These are phyloP conservation scores for Panicum hallii DNA, from an alignment of 202 grass and related monocot species.

Conservation along the genomic window DNA sequence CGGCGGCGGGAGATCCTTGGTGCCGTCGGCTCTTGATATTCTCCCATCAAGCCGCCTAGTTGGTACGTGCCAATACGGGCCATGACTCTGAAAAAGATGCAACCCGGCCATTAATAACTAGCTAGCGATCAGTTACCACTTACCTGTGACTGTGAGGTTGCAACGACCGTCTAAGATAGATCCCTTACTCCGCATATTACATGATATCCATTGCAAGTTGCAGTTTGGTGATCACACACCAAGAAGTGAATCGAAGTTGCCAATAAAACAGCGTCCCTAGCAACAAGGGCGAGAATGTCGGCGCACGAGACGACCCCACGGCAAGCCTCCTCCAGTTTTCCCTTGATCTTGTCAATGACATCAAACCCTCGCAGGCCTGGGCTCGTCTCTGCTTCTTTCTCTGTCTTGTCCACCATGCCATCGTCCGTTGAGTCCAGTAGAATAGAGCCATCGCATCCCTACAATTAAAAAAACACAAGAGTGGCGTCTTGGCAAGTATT, in stretches of 20 bases:
- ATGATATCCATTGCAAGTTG: too few relatives aligned
- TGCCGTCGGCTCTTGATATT: neutral
- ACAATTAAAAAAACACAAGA: neutral
- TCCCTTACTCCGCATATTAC: too few relatives aligned
- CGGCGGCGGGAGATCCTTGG: neutral
- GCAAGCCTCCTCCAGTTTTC: neutral
- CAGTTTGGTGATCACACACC: too few relatives aligned
- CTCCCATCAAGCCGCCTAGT: neutral
- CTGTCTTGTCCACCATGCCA: neutral
- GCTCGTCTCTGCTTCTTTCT: neutral
- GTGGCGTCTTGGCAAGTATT: neutral
- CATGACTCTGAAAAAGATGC: neutral
- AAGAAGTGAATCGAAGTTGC: too few relatives aligned
- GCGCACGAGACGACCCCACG: neutral
- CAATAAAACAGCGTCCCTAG: neutral
- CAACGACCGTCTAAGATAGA: too few relatives aligned
- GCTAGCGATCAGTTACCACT: too few relatives aligned
- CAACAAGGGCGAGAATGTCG: conserved; percentile 1
- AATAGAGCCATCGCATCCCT: conserved; percentile 24
- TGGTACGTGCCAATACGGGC: neutral
- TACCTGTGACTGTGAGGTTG: too few relatives aligned
- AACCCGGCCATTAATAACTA: too few relatives aligned
- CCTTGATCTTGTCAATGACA: neutral
- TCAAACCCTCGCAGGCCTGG: neutral
- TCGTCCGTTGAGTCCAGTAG: neutral